These are phyloP conservation scores for Litsea cubeba DNA, from an alignment of 164 flowering plant genomes.

Conservation along the genomic window DNA sequence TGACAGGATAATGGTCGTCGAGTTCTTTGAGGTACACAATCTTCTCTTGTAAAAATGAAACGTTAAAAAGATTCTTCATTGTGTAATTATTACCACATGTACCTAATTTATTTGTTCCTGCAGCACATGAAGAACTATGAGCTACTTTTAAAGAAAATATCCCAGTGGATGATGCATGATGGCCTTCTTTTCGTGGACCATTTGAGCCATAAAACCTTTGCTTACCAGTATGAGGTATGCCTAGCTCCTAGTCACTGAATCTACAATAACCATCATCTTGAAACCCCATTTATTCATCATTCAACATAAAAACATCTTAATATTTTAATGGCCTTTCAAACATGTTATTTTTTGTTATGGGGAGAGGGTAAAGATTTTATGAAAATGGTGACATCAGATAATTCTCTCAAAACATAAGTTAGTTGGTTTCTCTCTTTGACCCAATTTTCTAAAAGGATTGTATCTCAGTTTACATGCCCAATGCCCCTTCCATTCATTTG, in stretches of 20 bases:
- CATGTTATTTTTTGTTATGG: too few species aligned
- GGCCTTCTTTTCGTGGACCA: conserved; percentile 23
- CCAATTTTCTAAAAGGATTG: too few species aligned
- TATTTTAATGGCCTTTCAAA: too few species aligned
- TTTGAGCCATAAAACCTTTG: conserved; percentile 17
- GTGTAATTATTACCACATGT: neutral
- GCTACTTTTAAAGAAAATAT: conserved; percentile 17
- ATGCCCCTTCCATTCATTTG: too few species aligned
- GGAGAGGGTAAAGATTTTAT: too few species aligned
- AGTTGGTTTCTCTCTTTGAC: too few species aligned
- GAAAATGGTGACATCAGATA: too few species aligned
- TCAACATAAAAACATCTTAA: too few species aligned
- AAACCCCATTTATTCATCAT: too few species aligned
- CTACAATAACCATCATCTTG: too few species aligned
- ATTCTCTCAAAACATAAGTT: too few species aligned
- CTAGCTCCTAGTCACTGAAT: neutral
- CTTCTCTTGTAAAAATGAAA: neutral
- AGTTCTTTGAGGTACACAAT: conserved; percentile 10
- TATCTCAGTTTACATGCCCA: too few species aligned
- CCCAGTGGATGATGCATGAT: conserved; percentile 19
- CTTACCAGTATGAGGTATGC: conserved; percentile 15
- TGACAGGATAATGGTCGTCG: conserved; percentile 6
- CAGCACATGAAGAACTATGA: conserved; percentile 24
- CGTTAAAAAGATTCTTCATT: neutral
- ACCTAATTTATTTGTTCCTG: neutral